Base-by-base conservation (phyloP, 2,329 filamentous ascomycete genomes). In the Colletotrichum tropicale region DNA sequence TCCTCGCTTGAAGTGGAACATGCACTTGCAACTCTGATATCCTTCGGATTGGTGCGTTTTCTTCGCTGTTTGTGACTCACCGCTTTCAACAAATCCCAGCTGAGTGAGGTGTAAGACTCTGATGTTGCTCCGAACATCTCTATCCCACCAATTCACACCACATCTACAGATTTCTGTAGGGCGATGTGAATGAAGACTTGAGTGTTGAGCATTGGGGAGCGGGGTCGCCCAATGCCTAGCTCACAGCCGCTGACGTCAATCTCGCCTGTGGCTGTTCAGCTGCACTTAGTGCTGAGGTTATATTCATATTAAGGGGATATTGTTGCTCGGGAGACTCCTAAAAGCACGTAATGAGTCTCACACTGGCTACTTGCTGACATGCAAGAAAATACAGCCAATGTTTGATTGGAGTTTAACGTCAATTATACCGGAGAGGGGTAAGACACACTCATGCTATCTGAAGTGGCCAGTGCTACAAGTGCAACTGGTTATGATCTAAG, bases 321-420 rank as follows among this genome's bases (percentile, higher is more conserved):
- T 21, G 43, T 52, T 52, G 10, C 43, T 13, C n/a, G 43, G 4
- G 43, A 52, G 43, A 52, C 43, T 8, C n/a, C 43, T 13, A 7
- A 52, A 48, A 21, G 13, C 9, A 48, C 9, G 10, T 2, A 13
- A 4, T 0, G 6, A 21, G 43, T n/a, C n/a, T 48, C 43, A 10
- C 10, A 21, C 13, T 48, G 43, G 2, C 43, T 13, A 13, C 5
- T 21, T 52, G 10, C 43, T 52, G n/a, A 52, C 43, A 8, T 48
- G 0, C 3, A 21, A 52, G n/a, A 48, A 21, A 0, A 48, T 3
- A 8, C n/a, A 13, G 43, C 12, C 10, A 52, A 21, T 5, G 6
- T 4, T 21, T 52, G n/a, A 21, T 52, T 3, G 3, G 18, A 13
- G 0, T 52, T 21, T 0, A 13, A 21, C n/a, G 1, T 21, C 2